These are phyloP conservation scores for Magnusiomyces suaveolens DNA, from an alignment of 1,139 yeast genomes.

Conservation along the genomic window DNA sequence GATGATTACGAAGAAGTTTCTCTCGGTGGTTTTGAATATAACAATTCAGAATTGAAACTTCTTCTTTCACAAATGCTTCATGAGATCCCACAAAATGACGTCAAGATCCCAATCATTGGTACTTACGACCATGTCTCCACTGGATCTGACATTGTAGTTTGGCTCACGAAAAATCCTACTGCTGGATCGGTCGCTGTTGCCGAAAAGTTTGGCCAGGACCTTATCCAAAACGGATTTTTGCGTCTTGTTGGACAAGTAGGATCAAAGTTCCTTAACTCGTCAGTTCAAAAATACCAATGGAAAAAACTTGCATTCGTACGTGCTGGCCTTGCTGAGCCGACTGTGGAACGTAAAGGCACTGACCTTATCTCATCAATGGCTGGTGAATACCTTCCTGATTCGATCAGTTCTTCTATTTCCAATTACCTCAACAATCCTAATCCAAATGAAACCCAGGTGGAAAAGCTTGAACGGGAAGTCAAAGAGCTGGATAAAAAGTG, in stretches of 20 bases:
- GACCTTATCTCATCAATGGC: slow-evolving; percentile 22
- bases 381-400: slow-evolving; percentile 42
- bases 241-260: slow-evolving; percentile 53
- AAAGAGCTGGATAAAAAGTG: slow-evolving; percentile 54
- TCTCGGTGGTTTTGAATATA: slow-evolving; percentile 30
- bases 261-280: slow-evolving; percentile 62
- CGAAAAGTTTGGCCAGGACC: slow-evolving; percentile 70
- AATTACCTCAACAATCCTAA: slow-evolving; percentile 35
- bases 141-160: slow-evolving; percentile 53
- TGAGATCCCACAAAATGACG: slow-evolving; percentile 40
- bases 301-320: slow-evolving; percentile 56
- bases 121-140: slow-evolving; percentile 55
- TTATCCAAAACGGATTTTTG: slow-evolving; percentile 55
- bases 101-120: slow-evolving; percentile 56
- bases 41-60: slow-evolving; percentile 33
- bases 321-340: slow-evolving; percentile 36
- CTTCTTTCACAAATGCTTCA: slow-evolving; percentile 36
- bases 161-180: slow-evolving; percentile 40
- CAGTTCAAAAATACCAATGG: slow-evolving; percentile 78
- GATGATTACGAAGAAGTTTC: slow-evolving; percentile 19
- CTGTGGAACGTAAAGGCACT: slow-evolving; percentile 23
- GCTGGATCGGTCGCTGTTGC: slow-evolving; percentile 37
- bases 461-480: slow-evolving; percentile 50
- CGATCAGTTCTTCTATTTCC: slow-evolving; percentile 39
- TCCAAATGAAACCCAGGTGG: slow-evolving; percentile 44